phyloP scores from a whole-genome alignment of 208 protist species.

The Cochliopodium minus region DNA sequence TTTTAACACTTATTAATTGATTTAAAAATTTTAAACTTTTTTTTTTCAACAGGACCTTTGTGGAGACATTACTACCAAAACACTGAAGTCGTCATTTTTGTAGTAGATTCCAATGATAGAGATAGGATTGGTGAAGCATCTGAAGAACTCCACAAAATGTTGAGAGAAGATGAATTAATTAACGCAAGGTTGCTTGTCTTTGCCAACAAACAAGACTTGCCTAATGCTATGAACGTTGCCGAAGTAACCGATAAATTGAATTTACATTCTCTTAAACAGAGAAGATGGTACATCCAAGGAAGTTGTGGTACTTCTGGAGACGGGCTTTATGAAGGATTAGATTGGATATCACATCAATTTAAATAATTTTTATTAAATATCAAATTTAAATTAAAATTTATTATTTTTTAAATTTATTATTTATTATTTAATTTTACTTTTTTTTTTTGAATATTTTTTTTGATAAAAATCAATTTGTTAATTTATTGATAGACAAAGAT shows the following conservation, averaged over 20 bases:
- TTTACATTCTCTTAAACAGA: conserved; percentile 12
- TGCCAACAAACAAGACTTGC: conserved; percentile 48
- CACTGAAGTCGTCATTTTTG: conserved; percentile 39
- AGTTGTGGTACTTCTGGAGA: conserved; percentile 53
- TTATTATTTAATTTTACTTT: too few relatives aligned
- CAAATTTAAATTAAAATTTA: too few relatives aligned
- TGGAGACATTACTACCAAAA: conserved; percentile 62
- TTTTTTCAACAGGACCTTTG: too few relatives aligned
- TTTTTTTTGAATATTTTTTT: too few relatives aligned
- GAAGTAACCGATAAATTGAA: conserved; percentile 19
- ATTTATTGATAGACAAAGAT: too few relatives aligned
- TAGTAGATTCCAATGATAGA: conserved; percentile 32
- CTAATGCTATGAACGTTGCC: conserved; percentile 8
- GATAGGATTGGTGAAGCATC: conserved; percentile 27
- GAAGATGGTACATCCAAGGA: conserved; percentile 23
- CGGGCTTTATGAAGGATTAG: conserved; percentile 60
- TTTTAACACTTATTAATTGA: too few relatives aligned
- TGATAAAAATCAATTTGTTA: too few relatives aligned
- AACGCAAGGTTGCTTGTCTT: conserved; percentile 36
- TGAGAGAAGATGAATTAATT: conserved; percentile 32
- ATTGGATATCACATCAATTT: conserved; percentile 42
- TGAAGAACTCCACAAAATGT: conserved; percentile 28
- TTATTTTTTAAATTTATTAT: too few relatives aligned
- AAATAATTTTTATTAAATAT: too few relatives aligned
- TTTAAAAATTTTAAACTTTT: too few relatives aligned